Percentiles rank a stretch among this genome's conserved stretches.
These are phyloP conservation scores for Phytophthora melonis DNA, from an alignment of 352 stramenopile species.

Conservation along the genomic window DNA sequence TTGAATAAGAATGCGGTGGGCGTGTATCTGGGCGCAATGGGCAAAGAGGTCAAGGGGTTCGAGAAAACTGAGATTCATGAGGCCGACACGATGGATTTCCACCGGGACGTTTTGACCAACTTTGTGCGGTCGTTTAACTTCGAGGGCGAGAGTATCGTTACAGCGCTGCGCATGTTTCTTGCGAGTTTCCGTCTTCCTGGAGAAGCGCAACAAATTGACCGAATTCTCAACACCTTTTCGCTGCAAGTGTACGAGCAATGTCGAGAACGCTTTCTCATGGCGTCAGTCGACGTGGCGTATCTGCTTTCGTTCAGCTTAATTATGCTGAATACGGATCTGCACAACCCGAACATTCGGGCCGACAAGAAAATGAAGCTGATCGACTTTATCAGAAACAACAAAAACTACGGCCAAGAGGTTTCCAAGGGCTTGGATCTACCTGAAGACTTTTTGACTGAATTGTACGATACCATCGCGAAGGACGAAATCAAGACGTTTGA, in stretches of 20 bases:
- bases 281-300: conserved; percentile 90
- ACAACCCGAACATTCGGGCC: conserved; percentile 85
- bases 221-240: conserved; percentile 89
- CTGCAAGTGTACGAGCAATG: conserved; percentile 87
- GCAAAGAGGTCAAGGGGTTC: conserved; percentile 81
- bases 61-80: conserved; percentile 80
- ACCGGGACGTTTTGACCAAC: conserved; percentile 71
- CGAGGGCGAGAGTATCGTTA: conserved; percentile 74
- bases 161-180: conserved; percentile 85
- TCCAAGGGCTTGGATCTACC: conserved; percentile 75
- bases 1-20: conserved; percentile 87
- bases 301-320: conserved; percentile 91
- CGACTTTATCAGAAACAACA: conserved; percentile 92
- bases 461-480: conserved; percentile 79
- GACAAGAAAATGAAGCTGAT: conserved; percentile 90
- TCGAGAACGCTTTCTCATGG: conserved; percentile 86
- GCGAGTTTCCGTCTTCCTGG: conserved; percentile 85
- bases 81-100: conserved; percentile 88
- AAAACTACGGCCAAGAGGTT: conserved; percentile 90
- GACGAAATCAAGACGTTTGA: conserved; percentile 88
- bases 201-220: conserved; percentile 91
- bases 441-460: conserved; percentile 74
- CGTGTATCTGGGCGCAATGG: conserved; percentile 87
- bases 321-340: conserved; percentile 91
- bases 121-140: conserved; percentile 90